Evolutionary conservation across 2,329 filamentous ascomycete genomes (phyloP).

Genomic region (Calonectria hongkongensis): DNA sequence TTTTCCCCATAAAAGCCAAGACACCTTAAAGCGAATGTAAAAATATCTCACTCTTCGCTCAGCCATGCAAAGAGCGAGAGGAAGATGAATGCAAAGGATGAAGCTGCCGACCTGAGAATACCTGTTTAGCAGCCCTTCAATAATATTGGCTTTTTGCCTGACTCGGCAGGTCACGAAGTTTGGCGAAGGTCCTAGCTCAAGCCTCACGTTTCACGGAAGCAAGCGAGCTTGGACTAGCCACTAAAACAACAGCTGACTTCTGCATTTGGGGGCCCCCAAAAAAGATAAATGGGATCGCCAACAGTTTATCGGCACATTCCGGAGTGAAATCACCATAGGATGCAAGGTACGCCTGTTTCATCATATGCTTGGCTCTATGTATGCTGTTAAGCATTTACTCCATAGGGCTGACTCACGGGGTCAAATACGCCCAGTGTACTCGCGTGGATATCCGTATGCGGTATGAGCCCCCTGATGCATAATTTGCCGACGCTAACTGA

Average conservation of each 20-base stretch:
- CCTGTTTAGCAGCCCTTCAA: not conserved
- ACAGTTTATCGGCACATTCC: constrained; percentile 5
- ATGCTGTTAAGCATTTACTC: not conserved
- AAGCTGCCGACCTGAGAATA: no score
- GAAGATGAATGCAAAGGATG: no score
- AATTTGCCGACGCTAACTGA: not conserved
- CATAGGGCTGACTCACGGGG: not conserved
- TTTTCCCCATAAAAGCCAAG: no score
- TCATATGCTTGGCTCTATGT: not conserved
- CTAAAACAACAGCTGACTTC: not conserved
- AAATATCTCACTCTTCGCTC: no score
- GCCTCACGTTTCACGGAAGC: not conserved
- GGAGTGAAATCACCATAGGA: not conserved
- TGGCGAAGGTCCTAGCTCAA: not conserved
- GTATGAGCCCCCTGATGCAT: not conserved
- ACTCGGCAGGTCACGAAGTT: not conserved
- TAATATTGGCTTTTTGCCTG: not conserved
- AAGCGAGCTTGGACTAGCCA: not conserved
- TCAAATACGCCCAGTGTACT: not conserved
- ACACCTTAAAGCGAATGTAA: no score
- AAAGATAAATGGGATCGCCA: constrained; percentile 1
- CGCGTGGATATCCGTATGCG: constrained; percentile 7
- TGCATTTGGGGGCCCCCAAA: not conserved
- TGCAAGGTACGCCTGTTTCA: not conserved
- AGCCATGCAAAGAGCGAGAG: no score